A percentile compares a stretch with the other conserved stretches of the same genome.
Conservation (phyloP, 1,139 yeast species). For the Geotrichum fermentans region DNA sequence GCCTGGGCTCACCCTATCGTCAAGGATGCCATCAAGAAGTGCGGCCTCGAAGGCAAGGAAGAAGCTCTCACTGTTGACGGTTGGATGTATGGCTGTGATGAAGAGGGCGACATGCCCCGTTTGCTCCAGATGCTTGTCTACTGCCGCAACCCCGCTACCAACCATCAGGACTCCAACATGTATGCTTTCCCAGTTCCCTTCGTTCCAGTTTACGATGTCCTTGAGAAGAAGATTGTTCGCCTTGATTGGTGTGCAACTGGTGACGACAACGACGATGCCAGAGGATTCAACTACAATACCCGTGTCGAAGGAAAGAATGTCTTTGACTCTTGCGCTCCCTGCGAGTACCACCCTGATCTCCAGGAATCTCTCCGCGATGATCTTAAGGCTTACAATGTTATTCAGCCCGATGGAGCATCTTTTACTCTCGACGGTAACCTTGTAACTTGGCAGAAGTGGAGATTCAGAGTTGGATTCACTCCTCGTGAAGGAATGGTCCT, state of each 20-base stretch:
- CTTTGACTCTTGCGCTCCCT: constrained; percentile 68
- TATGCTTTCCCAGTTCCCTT: constrained; percentile 79
- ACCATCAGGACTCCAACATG: constrained; percentile 77
- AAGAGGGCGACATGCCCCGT: constrained; percentile 71
- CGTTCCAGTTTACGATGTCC: constrained; percentile 72
- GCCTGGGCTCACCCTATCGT: constrained; percentile 71
- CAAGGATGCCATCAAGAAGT: constrained; percentile 52
- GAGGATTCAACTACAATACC: constrained; percentile 34
- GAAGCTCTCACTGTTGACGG: constrained; percentile 70
- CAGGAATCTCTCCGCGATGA: constrained; percentile 40
- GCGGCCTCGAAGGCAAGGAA: constrained; percentile 52
- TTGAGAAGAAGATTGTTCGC: constrained; percentile 60
- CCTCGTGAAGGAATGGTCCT: constrained; percentile 82
- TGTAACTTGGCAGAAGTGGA: constrained; percentile 87
- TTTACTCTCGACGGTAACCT: constrained; percentile 58
- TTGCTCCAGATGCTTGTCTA: constrained; percentile 75
- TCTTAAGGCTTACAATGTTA: constrained; percentile 68
- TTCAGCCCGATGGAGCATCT: constrained; percentile 86
- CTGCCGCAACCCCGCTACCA: constrained; percentile 49
- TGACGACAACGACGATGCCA: constrained; percentile 52
- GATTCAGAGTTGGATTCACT: constrained; percentile 67
- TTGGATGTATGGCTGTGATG: constrained; percentile 86
- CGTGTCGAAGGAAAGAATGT: constrained; percentile 57
- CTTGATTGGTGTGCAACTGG: constrained; percentile 68
- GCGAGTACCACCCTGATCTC: constrained; percentile 47